phyloP scores from a whole-genome alignment of 805 yeast species.

The Cyberlindnera lachancei region DNA sequence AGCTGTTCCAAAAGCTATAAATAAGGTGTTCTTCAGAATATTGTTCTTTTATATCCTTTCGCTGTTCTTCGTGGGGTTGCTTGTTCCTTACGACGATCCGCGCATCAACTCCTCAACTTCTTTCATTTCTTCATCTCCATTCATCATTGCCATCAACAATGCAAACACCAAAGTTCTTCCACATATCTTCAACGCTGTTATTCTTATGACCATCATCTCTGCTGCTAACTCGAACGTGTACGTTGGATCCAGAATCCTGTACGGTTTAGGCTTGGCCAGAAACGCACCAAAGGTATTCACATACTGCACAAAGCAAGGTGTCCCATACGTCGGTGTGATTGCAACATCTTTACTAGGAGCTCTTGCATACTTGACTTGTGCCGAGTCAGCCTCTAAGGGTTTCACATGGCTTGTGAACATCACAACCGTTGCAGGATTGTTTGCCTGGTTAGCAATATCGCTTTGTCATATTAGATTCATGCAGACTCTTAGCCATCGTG shows the following conservation, averaged over 20 bases:
- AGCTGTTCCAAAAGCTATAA: slow-evolving; percentile 53
- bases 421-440: slow-evolving; percentile 67
- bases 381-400: slow-evolving; percentile 46
- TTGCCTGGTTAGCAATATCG: slow-evolving; percentile 67
- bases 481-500: slow-evolving; percentile 53
- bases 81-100: slow-evolving; percentile 60
- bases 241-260: slow-evolving; percentile 63
- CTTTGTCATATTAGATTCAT: slow-evolving; percentile 66
- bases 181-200: slow-evolving; percentile 65
- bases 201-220: slow-evolving; percentile 56
- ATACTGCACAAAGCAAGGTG: slow-evolving; percentile 47
- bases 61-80: slow-evolving; percentile 59
- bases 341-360: slow-evolving; percentile 55
- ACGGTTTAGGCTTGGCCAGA: slow-evolving; percentile 51
- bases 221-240: slow-evolving; percentile 75
- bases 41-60: slow-evolving; percentile 58
- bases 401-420: slow-evolving; percentile 70
- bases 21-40: slow-evolving; percentile 61
- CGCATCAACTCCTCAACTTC: slow-evolving; percentile 28
- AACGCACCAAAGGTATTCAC: slow-evolving; percentile 51
- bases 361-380: slow-evolving; percentile 49
- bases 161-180: slow-evolving; percentile 63
- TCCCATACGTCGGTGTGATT: slow-evolving; percentile 52
- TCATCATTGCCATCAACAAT: slow-evolving; percentile 61
- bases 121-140: slow-evolving; percentile 53